These are phyloP conservation scores for Linnemannia schmuckeri DNA, from an alignment of 192 early-diverging fungal species.

Conservation along the genomic window DNA sequence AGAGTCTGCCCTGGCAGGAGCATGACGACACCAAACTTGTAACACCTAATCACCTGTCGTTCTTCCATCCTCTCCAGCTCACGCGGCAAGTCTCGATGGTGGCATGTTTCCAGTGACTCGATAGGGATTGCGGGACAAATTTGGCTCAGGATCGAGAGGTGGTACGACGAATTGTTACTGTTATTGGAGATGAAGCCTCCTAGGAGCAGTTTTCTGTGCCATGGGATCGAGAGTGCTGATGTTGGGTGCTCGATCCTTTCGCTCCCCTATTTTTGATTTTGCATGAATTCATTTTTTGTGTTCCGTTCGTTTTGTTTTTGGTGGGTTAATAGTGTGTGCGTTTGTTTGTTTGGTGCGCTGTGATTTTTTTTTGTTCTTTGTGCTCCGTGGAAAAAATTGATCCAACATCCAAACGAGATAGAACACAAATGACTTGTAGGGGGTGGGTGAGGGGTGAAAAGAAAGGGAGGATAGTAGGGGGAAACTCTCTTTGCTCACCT, in stretches of 20 bases:
- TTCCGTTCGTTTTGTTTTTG: not conserved
- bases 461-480: not conserved
- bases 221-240: constrained; percentile 55
- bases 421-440: too few relatives aligned
- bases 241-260: constrained; percentile 66
- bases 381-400: not conserved
- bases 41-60: constrained; percentile 74
- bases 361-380: not conserved
- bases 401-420: too few relatives aligned
- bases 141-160: constrained; percentile 61
- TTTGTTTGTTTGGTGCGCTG: not conserved
- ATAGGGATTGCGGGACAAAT: constrained; percentile 64
- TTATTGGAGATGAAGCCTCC: constrained; percentile 8
- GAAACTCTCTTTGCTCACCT: constrained; percentile 6
- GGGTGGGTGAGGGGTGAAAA: too few relatives aligned
- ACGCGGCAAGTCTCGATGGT: constrained; percentile 66
- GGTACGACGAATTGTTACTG: too few relatives aligned
- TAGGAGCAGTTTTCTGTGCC: constrained; percentile 61
- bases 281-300: not conserved
- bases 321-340: not conserved
- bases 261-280: constrained; percentile 57
- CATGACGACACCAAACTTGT: constrained; percentile 80
- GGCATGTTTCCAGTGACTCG: constrained; percentile 59
- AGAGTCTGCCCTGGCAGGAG: constrained; percentile 47
- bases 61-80: constrained; percentile 78